Evolutionary conservation across 2,329 filamentous ascomycete species (phyloP).

Genomic region (Sporothrix curviconia): DNA sequence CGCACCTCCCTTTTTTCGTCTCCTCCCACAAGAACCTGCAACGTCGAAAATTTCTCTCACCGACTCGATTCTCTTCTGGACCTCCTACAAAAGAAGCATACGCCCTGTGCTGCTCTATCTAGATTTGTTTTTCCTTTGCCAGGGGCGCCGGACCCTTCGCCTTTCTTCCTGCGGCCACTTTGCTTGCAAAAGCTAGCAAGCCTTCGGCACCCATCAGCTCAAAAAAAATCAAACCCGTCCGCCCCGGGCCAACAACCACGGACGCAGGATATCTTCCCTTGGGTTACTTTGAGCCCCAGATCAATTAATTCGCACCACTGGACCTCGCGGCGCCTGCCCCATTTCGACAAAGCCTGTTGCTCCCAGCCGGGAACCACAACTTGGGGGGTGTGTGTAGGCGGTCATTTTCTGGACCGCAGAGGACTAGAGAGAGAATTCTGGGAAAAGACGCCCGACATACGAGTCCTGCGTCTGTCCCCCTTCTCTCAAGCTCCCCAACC

Average conservation of each 20-base stretch:
- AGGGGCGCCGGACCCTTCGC: too few species aligned
- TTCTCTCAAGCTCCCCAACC: slow-evolving; percentile 8
- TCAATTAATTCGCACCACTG: not conserved
- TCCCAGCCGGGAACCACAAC: too few species aligned
- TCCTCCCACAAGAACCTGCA: too few species aligned
- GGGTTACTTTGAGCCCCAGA: not conserved
- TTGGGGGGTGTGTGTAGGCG: slow-evolving; percentile 5
- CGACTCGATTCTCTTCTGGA: too few species aligned
- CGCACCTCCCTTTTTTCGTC: not conserved
- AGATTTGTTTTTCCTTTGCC: too few species aligned
- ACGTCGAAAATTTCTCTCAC: too few species aligned
- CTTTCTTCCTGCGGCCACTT: too few species aligned
- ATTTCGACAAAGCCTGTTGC: not conserved
- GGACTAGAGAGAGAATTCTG: not conserved
- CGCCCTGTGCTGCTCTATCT: too few species aligned
- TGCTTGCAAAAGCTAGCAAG: too few species aligned
- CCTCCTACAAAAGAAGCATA: too few species aligned
- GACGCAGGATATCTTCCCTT: not conserved
- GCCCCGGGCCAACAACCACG: not conserved
- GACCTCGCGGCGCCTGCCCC: not conserved
- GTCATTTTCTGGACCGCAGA: not conserved
- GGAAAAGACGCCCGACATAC: not conserved
- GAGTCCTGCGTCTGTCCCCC: not conserved
- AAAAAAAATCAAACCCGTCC: slow-evolving; percentile 7
- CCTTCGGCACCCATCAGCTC: not conserved